phyloP scores from a whole-genome alignment of 176 grass and related monocot genomes.

The Eleusine indica region DNA sequence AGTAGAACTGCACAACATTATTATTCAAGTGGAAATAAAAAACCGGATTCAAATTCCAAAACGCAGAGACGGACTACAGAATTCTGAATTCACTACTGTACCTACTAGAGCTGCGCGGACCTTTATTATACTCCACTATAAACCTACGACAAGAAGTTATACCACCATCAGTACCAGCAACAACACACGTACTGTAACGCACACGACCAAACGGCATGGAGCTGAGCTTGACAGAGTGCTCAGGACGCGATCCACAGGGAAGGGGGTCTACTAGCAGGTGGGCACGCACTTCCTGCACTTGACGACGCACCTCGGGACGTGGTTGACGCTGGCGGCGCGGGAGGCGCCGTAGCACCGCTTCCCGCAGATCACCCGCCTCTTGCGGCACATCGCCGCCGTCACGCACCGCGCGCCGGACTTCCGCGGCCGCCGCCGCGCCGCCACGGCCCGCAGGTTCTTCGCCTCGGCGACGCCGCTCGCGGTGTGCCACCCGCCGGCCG shows the following conservation, averaged over 20 bases:
- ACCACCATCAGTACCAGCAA: neutral
- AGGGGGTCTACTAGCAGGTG: slow-evolving; percentile 69
- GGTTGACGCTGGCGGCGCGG: slow-evolving; percentile 22
- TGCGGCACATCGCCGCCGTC: slow-evolving; percentile 56
- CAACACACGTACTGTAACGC: neutral
- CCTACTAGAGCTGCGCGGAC: neutral
- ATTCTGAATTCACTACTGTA: neutral
- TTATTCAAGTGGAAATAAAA: neutral
- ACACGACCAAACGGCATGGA: neutral
- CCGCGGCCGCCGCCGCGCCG: slow-evolving; percentile 24
- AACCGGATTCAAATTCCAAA: slow-evolving; percentile 10
- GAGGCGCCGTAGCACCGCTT: slow-evolving; percentile 64
- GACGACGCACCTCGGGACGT: slow-evolving; percentile 64
- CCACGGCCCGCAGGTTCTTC: slow-evolving; percentile 27
- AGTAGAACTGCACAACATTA: neutral
- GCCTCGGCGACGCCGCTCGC: slow-evolving; percentile 1
- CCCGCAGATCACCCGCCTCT: slow-evolving; percentile 70
- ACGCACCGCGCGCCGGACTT: slow-evolving; percentile 53
- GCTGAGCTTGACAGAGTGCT: neutral
- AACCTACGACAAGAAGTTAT: slow-evolving; percentile 18
- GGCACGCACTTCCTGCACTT: slow-evolving; percentile 89
- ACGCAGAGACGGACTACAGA: neutral
- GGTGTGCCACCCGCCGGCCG: slow-evolving; percentile 35
- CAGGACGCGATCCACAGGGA: neutral
- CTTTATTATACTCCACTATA: slow-evolving; percentile 3